These are phyloP conservation scores for Prunella vulgaris DNA, from an alignment of 257 asterid species.

Conservation along the genomic window DNA sequence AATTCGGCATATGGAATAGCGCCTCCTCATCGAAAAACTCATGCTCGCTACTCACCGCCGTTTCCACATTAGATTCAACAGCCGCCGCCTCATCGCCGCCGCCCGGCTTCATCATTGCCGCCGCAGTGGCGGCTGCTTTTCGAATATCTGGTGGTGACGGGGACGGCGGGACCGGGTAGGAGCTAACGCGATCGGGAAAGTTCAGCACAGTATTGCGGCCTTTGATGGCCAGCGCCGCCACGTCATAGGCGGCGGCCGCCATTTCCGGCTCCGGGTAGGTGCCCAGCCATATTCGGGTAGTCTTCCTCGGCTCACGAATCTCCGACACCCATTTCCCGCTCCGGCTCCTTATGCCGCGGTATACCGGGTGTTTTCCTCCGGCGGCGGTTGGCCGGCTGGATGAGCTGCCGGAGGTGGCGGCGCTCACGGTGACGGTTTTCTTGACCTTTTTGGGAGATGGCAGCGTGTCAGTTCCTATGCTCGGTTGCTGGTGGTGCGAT, in stretches of 20 bases:
- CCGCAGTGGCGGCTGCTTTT: constrained; percentile 35
- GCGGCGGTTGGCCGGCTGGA: constrained; percentile 12
- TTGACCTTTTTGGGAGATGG: constrained; percentile 36
- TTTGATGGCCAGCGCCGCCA: constrained; percentile 42
- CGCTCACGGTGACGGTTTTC: constrained; percentile 11
- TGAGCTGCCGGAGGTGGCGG: not conserved
- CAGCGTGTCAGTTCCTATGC: constrained; percentile 16
- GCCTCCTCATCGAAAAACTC: constrained; percentile 46
- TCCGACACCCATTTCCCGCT: constrained; percentile 54
- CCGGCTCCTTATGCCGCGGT: constrained; percentile 45
- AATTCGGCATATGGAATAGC: constrained; percentile 41
- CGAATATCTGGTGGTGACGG: constrained; percentile 32
- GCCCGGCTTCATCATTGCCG: constrained; percentile 21
- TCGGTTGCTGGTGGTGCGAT: constrained; percentile 25
- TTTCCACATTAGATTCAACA: not conserved
- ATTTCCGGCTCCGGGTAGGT: constrained; percentile 43
- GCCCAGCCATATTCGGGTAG: constrained; percentile 43
- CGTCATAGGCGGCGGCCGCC: constrained; percentile 53
- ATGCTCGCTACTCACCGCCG: not conserved
- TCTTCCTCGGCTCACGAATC: constrained; percentile 45
- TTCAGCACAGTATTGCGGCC: constrained; percentile 24
- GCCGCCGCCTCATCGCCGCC: not conserved
- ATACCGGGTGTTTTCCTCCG: constrained; percentile 30
- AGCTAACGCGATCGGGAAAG: constrained; percentile 27
- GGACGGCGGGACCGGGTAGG: constrained; percentile 28